Percentiles rank a stretch among this genome's conserved stretches.
Evolutionary conservation across 441 rosid genomes (phyloP).

Genomic region (Populus hybrid): DNA sequence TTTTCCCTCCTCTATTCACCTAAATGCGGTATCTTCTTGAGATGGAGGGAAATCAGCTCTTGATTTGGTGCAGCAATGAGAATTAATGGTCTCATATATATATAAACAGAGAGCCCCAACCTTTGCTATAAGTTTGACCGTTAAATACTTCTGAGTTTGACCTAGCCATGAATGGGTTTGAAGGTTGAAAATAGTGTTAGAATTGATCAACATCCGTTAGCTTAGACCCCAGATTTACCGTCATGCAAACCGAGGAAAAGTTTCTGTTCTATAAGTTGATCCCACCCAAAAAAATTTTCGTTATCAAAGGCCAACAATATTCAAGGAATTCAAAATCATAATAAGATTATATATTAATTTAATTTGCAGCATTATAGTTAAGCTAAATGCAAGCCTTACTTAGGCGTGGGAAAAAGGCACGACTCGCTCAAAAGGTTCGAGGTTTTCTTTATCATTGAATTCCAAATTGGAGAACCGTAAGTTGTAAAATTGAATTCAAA

Average conservation of each 20-base stretch:
- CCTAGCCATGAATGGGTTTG: constrained; percentile 22
- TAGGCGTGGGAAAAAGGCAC: constrained; percentile 8
- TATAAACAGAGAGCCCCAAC: background rate
- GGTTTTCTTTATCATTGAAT: background rate
- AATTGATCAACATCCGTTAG: background rate
- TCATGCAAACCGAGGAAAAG: background rate
- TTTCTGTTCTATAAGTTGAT: background rate
- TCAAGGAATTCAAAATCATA: background rate
- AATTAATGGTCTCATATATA: background rate
- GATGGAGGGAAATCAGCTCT: background rate
- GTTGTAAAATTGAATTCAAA: too few relatives aligned
- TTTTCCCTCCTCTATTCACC: background rate
- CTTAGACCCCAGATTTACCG: background rate
- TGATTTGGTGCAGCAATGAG: background rate
- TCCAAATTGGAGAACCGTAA: background rate
- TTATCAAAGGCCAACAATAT: background rate
- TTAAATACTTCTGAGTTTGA: constrained; percentile 16
- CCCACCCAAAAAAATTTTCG: background rate
- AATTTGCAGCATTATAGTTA: background rate
- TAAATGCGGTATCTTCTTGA: background rate
- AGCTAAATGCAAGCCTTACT: background rate
- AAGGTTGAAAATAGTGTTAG: constrained; percentile 16
- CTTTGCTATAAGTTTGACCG: constrained; percentile 2
- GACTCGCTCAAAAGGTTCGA: background rate
- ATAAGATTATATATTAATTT: too few relatives aligned